These are phyloP conservation scores for Boeremia lycopersici DNA, from an alignment of 2,329 filamentous ascomycete species.

Conservation along the genomic window DNA sequence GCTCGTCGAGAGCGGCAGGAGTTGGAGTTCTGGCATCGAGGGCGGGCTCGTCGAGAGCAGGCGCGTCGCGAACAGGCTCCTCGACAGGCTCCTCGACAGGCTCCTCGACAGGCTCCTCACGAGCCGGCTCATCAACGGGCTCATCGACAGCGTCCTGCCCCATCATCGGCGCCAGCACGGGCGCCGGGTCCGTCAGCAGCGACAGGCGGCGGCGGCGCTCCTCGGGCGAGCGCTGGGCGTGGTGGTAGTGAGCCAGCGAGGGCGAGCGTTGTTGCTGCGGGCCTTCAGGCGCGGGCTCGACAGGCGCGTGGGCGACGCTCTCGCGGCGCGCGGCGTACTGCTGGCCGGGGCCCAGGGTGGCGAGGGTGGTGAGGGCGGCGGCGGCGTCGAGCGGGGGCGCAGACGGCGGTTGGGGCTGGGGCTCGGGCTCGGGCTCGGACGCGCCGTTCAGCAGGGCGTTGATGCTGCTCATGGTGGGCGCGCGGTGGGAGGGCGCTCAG, in stretches of 20 bases:
- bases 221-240: slow-evolving; percentile 53
- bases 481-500: too few species aligned
- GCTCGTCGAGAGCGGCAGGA: too few species aligned
- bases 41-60: too few species aligned
- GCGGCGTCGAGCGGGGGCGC: slow-evolving; percentile 47
- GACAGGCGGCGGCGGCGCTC: slow-evolving; percentile 48
- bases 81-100: too few species aligned
- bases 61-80: too few species aligned
- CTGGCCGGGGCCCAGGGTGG: slow-evolving; percentile 40
- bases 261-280: slow-evolving; percentile 50
- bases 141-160: too few species aligned
- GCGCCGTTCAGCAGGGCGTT: slow-evolving; percentile 43
- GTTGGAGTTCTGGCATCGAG: too few species aligned
- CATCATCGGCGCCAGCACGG: slow-evolving; percentile 51
- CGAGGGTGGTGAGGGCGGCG: slow-evolving; percentile 48
- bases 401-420: slow-evolving; percentile 18
- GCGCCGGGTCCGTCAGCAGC: slow-evolving; percentile 40
- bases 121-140: too few species aligned
- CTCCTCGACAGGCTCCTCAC: too few species aligned
- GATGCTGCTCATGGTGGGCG: slow-evolving; percentile 47
- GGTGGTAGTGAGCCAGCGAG: slow-evolving; percentile 55
- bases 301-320: slow-evolving; percentile 43
- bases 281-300: slow-evolving; percentile 48
- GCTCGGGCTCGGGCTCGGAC: slow-evolving; percentile 13
- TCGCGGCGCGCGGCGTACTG: slow-evolving; percentile 39